Base-by-base conservation (phyloP, 345 rosid species). In the Litchi chinensis region DNA sequence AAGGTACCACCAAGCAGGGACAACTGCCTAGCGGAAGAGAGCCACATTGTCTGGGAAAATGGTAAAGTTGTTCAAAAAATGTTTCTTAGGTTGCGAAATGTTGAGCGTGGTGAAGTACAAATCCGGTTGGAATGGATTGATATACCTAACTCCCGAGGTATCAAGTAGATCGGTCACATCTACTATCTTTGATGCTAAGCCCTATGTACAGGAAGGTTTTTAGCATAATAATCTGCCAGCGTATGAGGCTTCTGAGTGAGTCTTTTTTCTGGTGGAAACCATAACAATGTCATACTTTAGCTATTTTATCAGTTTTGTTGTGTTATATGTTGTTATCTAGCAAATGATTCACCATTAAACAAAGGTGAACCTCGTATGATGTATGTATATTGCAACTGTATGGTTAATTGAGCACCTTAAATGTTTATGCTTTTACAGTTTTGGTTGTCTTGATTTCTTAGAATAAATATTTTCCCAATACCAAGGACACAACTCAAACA, bases 81-180 rank as follows among this genome's bases (percentile, higher is more conserved):
- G 88, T 79, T 82, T 81, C 82, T 92, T 11, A 85, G 97, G 59
- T 85, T 92, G 18, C 77, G 65, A 39, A 70, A 89, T 65, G 97
- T 92, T 10, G 97, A 92, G 70, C n/a, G 80, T 0, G 93, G 97
- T 10, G 95, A 92, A 62, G 77, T 92, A 0, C 89, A 89, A 74
- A 63, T 92, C 73, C 94, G 87, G 73, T 40, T 92, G 50, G 82
- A 87, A 76, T 92, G 97, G 97, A 80, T 92, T 19, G 77, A 89
- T 67, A 39, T 92, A 22, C 91, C 90, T 1, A 90, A 89, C 54
- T 70, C 89, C 1, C 85, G 79, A 79, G 94, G 91, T 24, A 16
- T 89, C 64, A 7, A 21, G 64, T 59, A n/a, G 64, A 65, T 87
- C 80, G 71, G 74, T 75, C 40, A 48, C 32, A n/a, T 18, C 15